Evolutionary conservation across 495 filamentous ascomycete genomes (phyloP), one percentile per base, ranked within the genome.

Genomic region (Penicillium riverlandense): DNA sequence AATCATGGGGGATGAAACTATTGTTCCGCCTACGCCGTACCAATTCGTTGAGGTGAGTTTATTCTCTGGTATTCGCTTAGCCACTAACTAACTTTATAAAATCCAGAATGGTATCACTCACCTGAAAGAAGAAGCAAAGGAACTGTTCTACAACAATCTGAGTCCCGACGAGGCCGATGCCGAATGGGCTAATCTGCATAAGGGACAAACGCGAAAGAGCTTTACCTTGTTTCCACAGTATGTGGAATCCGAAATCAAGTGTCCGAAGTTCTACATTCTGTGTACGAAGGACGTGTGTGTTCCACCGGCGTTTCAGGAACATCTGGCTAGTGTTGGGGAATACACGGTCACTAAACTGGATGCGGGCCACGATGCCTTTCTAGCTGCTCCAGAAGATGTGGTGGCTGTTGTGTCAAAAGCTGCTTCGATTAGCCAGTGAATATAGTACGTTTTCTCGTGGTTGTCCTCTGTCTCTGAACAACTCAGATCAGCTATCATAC

Each of bases 31-130:
- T 11, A 34, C 30, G 28, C 44, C 40, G 11, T 52, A 44, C 30
- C 49, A 52, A 1, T 8, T 43, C n/a, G 15, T 47, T 11, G 33
- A 50, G 41, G 47, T 50, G 12, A n/a, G 37, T 7, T 10, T 7
- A 13, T 29, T 15, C 27, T 11, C 15, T 22, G 10, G 29, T 11
- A 1, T 40, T 40, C 12, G 11, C 11, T 15, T 38, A 12, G 38
- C 30, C 10, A 40, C 8, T 22, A 9, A 40, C 6, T 11, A 11
- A 15, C 15, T n/a, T n/a, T n/a, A n/a, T 16, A 16, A 16, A 29
- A 22, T 28, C 5, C 6, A 45, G 43, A 32, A 45, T 40, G 43
- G 43, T 13, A 38, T 45, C 35, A 32, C 30, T 4, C 13, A 39
- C 11, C 43, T 45, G 4, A 15, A 39, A 40, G 43, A 45, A 33